A percentile compares a stretch with the other conserved stretches of the same genome.
phyloP scores from a whole-genome alignment of 2,329 filamentous ascomycete genomes.

The Lithohypha guttulata region DNA sequence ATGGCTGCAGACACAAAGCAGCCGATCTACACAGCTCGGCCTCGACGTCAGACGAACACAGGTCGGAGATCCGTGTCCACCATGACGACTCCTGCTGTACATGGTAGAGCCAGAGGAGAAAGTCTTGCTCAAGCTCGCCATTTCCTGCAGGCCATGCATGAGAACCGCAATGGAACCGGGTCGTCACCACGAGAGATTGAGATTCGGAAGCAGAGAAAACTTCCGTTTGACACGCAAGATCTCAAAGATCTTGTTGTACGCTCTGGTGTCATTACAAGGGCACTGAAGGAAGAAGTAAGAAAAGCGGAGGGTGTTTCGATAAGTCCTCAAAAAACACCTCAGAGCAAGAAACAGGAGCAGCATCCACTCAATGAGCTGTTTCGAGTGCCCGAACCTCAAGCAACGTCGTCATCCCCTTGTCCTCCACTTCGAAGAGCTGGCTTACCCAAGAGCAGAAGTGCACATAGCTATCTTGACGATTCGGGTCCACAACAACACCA shows the following conservation, averaged over 20 bases:
- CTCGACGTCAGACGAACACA: conserved; percentile 21
- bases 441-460: conserved; percentile 23
- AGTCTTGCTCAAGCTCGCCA: conserved; percentile 50
- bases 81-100: conserved; percentile 17
- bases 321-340: conserved; percentile 21
- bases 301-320: conserved; percentile 37
- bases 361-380: conserved; percentile 41
- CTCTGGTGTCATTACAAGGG: conserved; percentile 38
- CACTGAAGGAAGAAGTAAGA: conserved; percentile 40
- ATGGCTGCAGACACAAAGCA: conserved; percentile 9
- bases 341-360: conserved; percentile 25
- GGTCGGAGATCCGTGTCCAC: conserved; percentile 20
- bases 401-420: conserved; percentile 23
- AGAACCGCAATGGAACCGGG: conserved; percentile 30
- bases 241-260: conserved; percentile 49
- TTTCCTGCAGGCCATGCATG: conserved; percentile 51
- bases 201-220: conserved; percentile 36
- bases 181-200: conserved; percentile 24
- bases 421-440: conserved; percentile 17
- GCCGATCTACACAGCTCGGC: neutral
- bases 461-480: conserved; percentile 23
- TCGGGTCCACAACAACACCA: conserved; percentile 20
- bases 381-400: conserved; percentile 26
- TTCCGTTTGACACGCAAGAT: conserved; percentile 57
- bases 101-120: conserved; percentile 42